Conservation (phyloP, 495 filamentous ascomycete species). For the Pyronema omphalodes region DNA sequence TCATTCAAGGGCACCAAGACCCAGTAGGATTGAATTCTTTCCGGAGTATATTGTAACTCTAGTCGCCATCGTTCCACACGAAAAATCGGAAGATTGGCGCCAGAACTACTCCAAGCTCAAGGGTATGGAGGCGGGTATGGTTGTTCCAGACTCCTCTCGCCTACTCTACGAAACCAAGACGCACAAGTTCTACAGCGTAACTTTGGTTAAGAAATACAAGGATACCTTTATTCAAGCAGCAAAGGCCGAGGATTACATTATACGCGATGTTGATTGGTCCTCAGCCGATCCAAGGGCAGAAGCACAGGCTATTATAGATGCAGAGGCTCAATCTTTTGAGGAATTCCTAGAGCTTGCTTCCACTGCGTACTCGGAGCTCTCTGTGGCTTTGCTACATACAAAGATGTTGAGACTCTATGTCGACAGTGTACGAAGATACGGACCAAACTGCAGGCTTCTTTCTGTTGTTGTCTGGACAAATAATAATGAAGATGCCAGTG, state of each 20-base stretch:
- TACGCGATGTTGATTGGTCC: constrained; percentile 80
- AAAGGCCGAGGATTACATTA: constrained; percentile 81
- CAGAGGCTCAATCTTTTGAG: constrained; percentile 68
- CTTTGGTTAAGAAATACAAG: constrained; percentile 78
- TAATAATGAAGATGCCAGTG: too few relatives aligned
- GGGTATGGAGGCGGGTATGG: constrained; percentile 46
- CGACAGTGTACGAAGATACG: constrained; percentile 88
- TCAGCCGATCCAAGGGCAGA: constrained; percentile 80
- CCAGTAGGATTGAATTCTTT: too few relatives aligned
- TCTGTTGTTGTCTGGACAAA: constrained; percentile 40
- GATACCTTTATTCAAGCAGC: constrained; percentile 74
- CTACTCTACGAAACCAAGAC: constrained; percentile 68
- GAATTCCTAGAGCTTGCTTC: constrained; percentile 73
- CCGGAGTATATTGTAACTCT: constrained; percentile 87
- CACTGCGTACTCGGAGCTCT: constrained; percentile 80
- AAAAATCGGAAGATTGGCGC: constrained; percentile 66
- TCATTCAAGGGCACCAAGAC: too few relatives aligned
- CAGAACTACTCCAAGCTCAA: constrained; percentile 73
- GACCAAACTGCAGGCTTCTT: constrained; percentile 18
- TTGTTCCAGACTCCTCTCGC: constrained; percentile 72
- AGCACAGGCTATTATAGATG: constrained; percentile 59
- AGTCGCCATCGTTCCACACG: constrained; percentile 66
- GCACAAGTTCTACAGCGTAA: constrained; percentile 73
- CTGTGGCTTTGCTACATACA: constrained; percentile 89
- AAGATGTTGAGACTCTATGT: constrained; percentile 86